Percentiles rank a stretch among this genome's conserved stretches.
Evolutionary conservation across 257 asterid species (phyloP).

Genomic region (Ehretia macrophylla): DNA sequence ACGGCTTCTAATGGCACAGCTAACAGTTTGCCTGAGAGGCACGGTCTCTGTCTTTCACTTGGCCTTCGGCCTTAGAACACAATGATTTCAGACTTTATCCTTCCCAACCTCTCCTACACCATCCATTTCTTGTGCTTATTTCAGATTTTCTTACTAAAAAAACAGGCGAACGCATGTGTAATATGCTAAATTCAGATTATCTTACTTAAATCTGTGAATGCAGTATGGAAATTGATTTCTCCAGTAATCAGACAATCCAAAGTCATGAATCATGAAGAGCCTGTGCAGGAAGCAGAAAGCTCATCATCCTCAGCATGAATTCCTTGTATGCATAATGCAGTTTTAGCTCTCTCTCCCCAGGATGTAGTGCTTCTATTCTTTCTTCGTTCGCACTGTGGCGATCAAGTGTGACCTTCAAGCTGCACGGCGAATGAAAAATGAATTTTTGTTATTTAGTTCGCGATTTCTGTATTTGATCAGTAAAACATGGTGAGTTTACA

Average conservation of each 20-base stretch:
- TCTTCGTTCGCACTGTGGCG: not conserved
- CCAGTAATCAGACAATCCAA: constrained; percentile 56
- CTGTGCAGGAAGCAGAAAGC: constrained; percentile 30
- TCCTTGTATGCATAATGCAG: not conserved
- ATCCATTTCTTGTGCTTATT: too few relatives aligned
- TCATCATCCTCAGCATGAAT: constrained; percentile 1
- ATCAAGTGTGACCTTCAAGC: too few relatives aligned
- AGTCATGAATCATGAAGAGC: constrained; percentile 62
- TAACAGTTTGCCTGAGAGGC: too few relatives aligned
- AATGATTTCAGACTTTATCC: too few relatives aligned
- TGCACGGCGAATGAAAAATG: not conserved
- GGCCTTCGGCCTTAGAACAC: too few relatives aligned
- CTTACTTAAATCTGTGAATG: constrained; percentile 5
- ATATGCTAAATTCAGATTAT: too few relatives aligned
- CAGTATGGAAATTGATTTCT: constrained; percentile 93
- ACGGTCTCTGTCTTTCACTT: too few relatives aligned
- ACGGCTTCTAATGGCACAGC: too few relatives aligned
- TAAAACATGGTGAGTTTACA: too few relatives aligned
- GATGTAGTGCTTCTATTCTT: not conserved
- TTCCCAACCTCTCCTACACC: too few relatives aligned
- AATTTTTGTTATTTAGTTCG: not conserved
- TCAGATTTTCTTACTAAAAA: too few relatives aligned
- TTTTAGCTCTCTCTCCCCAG: not conserved
- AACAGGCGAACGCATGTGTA: too few relatives aligned
- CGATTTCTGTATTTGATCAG: not conserved